These are phyloP conservation scores for Yamadazyma sp. DNA, from an alignment of 805 yeast genomes.

Conservation along the genomic window DNA sequence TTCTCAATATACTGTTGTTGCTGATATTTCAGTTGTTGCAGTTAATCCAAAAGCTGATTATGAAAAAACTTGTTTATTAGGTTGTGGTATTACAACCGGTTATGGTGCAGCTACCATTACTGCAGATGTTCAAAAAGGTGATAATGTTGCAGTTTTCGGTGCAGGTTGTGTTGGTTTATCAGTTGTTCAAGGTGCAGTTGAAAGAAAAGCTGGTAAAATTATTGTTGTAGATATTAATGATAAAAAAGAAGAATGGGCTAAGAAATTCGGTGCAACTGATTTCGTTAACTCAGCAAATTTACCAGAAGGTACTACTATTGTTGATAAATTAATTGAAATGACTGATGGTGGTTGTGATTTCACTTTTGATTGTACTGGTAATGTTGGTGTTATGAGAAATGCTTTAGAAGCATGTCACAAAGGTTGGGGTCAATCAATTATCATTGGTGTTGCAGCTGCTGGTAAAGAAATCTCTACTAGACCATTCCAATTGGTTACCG, in stretches of 20 bases:
- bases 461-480: conserved; percentile 95
- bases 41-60: conserved; percentile 79
- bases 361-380: conserved; percentile 98
- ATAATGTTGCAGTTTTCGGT: conserved; percentile 94
- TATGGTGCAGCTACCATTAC: conserved; percentile 96
- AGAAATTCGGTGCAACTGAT: conserved; percentile 91
- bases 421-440: conserved; percentile 96
- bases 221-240: conserved; percentile 87
- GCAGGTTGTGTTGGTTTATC: conserved; percentile 97
- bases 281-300: conserved; percentile 82
- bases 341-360: conserved; percentile 97
- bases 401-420: conserved; percentile 97
- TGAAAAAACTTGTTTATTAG: conserved; percentile 87
- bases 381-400: conserved; percentile 88
- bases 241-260: conserved; percentile 80
- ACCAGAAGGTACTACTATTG: conserved; percentile 71
- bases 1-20: conserved; percentile 96
- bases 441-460: conserved; percentile 98
- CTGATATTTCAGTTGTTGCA: conserved; percentile 94
- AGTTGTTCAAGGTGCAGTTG: conserved; percentile 91
- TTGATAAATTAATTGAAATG: conserved; percentile 76
- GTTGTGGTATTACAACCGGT: conserved; percentile 98
- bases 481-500: conserved; percentile 98
- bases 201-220: conserved; percentile 75
- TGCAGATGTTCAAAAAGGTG: conserved; percentile 87